Base-by-base conservation (phyloP, 73 alveolate species). In the Diophrys appendiculata region DNA sequence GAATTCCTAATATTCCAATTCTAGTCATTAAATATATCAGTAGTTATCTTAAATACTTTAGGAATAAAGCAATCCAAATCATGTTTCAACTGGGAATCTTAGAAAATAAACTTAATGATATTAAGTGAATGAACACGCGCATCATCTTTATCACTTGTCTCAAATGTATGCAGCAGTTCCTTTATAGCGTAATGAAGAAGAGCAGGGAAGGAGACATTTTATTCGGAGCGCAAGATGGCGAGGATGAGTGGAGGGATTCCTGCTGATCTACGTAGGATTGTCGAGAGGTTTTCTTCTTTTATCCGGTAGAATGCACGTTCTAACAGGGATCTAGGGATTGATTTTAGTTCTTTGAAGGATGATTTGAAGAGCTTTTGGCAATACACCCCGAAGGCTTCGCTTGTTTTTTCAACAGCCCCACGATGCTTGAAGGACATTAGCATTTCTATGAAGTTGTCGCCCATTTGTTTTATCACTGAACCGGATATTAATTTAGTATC, bases 381-480 rank as follows among this genome's bases (percentile, higher is more conserved):
- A 52, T 43, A 80, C 53, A 80, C 25, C 23, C 82, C 76, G 65
- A 80, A 80, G 18, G 80, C 43, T 30, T 80, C 89, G 32, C 83
- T 77, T 72, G 89, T 78, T 54, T 72, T 80, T 54, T 80, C 89
- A 18, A 80, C 34, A 22, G 89, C 89, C 22, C 89, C 89, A 71
- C 89, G 69, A 72, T 80, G 89, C 29, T 65, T 80, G 52, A 80
- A 80, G 23, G 68, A 35, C 31, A 80, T 68, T 1, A 80, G 54
- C 89, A 80, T 80, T 29, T 80, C 78, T 1, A 80, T 31, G 56
- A 80, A 80, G 53, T 25, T 72, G 25, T 54, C 78, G 29, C 83
- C 76, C 0, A 80, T 25, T 14, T 22, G 33, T 3, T 56, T 54
- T 25, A 80, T 64, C 22, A 30, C 77, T 23, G 29, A 31, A 31